Conservation (phyloP, 169 alveolate genomes). For the Eimeria tenella region DNA sequence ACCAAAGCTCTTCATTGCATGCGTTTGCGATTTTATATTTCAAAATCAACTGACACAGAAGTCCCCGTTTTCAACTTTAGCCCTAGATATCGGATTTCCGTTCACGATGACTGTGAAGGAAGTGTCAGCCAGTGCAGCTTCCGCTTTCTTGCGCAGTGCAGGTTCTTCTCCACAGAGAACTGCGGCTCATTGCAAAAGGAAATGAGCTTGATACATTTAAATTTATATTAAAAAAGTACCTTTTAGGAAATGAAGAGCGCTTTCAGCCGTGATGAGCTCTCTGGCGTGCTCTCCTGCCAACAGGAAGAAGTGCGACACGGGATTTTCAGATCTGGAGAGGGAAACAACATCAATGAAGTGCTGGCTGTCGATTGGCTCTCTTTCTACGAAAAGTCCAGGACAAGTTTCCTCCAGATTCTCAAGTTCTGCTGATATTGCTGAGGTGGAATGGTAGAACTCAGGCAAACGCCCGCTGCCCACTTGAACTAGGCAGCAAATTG, state of each 20-base stretch:
- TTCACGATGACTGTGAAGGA: conserved; percentile 47
- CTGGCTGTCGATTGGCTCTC: neutral
- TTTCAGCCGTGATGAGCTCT: conserved; percentile 62
- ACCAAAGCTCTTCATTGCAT: neutral
- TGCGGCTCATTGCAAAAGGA: neutral
- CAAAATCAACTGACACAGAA: conserved; percentile 29
- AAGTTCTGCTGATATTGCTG: neutral
- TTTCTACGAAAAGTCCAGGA: neutral
- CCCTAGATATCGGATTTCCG: conserved; percentile 67
- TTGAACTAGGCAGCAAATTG: no score
- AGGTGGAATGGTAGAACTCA: conserved; percentile 42
- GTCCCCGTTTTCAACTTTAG: conserved; percentile 67
- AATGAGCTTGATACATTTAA: neutral
- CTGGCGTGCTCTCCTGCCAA: conserved; percentile 72
- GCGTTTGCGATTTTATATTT: neutral
- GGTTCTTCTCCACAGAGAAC: conserved; percentile 59
- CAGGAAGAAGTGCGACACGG: conserved; percentile 29
- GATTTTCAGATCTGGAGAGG: neutral
- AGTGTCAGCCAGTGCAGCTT: conserved; percentile 7
- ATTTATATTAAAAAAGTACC: neutral
- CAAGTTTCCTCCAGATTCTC: neutral
- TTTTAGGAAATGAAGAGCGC: conserved; percentile 62
- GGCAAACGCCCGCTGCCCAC: neutral
- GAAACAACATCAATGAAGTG: conserved; percentile 22
- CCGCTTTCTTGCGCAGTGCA: conserved; percentile 14